These are phyloP conservation scores for Metarhizium guizhouense DNA, from an alignment of 2,329 filamentous ascomycete genomes.

Conservation along the genomic window DNA sequence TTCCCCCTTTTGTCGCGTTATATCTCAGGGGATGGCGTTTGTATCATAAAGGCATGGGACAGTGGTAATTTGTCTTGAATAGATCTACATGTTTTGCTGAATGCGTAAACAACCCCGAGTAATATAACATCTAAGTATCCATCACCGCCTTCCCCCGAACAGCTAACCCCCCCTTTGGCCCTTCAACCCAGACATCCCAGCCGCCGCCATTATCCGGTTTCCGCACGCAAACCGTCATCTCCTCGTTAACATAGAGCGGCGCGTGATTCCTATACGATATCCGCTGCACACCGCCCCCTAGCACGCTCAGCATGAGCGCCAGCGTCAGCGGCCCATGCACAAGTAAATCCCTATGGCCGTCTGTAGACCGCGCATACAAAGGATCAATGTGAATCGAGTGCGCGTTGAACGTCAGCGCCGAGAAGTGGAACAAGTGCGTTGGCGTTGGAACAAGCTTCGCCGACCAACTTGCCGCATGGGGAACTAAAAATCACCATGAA, in stretches of 20 bases:
- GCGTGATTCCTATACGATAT: constrained; percentile 76
- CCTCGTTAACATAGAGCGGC: constrained; percentile 68
- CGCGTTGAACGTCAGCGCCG: constrained; percentile 83
- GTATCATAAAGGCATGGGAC: neutral
- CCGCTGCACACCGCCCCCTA: constrained; percentile 38
- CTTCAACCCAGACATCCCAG: constrained; percentile 60
- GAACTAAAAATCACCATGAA: constrained; percentile 3
- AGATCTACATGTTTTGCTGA: neutral
- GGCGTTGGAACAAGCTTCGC: constrained; percentile 56
- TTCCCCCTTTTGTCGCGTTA: neutral
- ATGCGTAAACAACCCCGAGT: neutral
- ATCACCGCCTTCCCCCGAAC: constrained; percentile 45
- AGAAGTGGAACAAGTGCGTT: constrained; percentile 79
- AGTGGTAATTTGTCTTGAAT: neutral
- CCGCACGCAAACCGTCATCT: constrained; percentile 60
- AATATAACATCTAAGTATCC: neutral
- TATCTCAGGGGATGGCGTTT: neutral
- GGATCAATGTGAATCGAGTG: constrained; percentile 83
- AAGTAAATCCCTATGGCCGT: constrained; percentile 66
- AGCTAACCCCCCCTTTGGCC: constrained; percentile 49
- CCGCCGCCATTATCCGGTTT: constrained; percentile 23
- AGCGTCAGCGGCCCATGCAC: constrained; percentile 83
- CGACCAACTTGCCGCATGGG: constrained; percentile 24
- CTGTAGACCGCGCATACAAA: constrained; percentile 57
- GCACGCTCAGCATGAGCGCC: constrained; percentile 62